Percentiles rank a stretch among this genome's conserved stretches.
These are phyloP conservation scores for Lablab purpureus DNA, from an alignment of 306 rosid species.

Conservation along the genomic window DNA sequence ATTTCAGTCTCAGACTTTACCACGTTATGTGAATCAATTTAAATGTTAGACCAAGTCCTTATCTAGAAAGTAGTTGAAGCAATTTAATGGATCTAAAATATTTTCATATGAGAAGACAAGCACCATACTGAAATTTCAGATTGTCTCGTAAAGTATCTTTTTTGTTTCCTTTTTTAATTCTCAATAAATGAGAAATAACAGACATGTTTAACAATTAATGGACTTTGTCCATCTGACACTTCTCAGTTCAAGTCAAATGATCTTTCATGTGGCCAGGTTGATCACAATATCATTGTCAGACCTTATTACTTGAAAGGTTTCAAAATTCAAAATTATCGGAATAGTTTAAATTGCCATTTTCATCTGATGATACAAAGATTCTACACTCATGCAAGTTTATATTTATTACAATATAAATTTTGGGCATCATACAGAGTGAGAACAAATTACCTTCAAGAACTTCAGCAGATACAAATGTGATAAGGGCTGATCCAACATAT, in stretches of 20 bases:
- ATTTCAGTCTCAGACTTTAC: not conserved
- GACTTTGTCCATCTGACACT: not conserved
- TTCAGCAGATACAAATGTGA: conserved; percentile 87
- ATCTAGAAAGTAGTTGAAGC: not conserved
- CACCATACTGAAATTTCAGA: not conserved
- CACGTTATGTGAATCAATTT: not conserved
- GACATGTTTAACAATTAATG: not conserved
- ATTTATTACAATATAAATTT: not conserved
- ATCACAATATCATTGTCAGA: not conserved
- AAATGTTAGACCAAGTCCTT: not conserved
- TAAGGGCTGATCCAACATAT: conserved; percentile 83
- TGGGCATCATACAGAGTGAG: not conserved
- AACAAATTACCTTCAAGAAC: conserved; percentile 81
- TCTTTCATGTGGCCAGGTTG: not conserved
- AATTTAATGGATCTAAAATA: conserved; percentile 27
- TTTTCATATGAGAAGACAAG: not conserved
- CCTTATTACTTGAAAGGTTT: not conserved
- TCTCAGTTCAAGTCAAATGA: not conserved
- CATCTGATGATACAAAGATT: not conserved
- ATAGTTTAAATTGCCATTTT: conserved; percentile 26
- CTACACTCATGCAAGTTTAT: not conserved
- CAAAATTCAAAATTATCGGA: not conserved
- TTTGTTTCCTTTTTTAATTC: too few species aligned
- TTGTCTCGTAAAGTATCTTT: not conserved
- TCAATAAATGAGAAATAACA: conserved; percentile 3